Base-by-base conservation (phyloP, 2,329 filamentous ascomycete species). In the Mycogone perniciosa region DNA sequence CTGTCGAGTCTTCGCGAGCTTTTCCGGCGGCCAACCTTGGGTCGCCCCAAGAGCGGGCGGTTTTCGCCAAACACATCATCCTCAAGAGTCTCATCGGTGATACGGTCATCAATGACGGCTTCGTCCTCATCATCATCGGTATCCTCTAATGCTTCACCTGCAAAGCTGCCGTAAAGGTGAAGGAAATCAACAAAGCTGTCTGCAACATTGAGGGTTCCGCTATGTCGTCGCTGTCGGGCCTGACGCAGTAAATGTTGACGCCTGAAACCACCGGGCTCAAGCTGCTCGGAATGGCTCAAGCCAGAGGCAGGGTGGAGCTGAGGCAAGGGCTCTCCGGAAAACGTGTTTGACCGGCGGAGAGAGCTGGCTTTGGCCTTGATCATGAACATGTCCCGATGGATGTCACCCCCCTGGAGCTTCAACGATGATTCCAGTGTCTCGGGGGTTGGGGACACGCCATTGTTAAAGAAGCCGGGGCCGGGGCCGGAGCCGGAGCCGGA, bases 381-480 rank as follows among this genome's bases (percentile, higher is more conserved):
- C 62, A 81, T 86, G 76, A 87, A 91, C 33, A 91, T 77, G 60
- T 88, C 85, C 33, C 87, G 82, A 63, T 90, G 86, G 26, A 91
- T 85, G 60, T 91, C 87, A 38, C 87, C 87, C 46, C 87, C 87
- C 61, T 86, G 86, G 3, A 90, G 74, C 52, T 75, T 80, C 48
- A 90, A 71, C 0, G 87, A 90, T 2, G 85, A 89, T 50, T 71
- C 67, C 33, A 68, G 54, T n/a, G 57, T 54, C 53, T 85, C 80
- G 41, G 68, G 65, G 27, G 59, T 57, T 7, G 59, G 54, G 2
- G 60, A 60, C 10, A 11, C 27, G 7, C 51, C 54, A n/a, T 55
- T 51, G 39, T 42, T 46, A 10, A 54, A 13, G 60, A 56, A 27
- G 56, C 50, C 5, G 56, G 52, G 7, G 58, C 52, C 27, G 44